These are phyloP conservation scores for Thermothelomyces thermophilus DNA, from an alignment of 2,329 filamentous ascomycete species.

Conservation along the genomic window DNA sequence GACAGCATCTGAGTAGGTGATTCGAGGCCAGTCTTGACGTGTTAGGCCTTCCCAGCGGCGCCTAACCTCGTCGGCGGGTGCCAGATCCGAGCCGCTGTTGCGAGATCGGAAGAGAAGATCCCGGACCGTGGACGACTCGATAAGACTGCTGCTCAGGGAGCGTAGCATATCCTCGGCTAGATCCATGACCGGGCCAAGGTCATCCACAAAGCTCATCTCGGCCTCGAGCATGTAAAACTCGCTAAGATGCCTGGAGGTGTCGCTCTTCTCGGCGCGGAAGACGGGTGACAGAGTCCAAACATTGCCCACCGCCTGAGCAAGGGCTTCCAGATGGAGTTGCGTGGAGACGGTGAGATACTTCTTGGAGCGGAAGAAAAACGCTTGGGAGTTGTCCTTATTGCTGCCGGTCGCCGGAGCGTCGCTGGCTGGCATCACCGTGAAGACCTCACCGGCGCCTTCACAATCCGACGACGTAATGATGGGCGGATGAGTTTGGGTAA, in stretches of 20 bases:
- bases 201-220: constrained; percentile 72
- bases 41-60: constrained; percentile 67
- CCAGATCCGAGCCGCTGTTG: constrained; percentile 32
- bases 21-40: constrained; percentile 60
- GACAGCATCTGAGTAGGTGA: constrained; percentile 78
- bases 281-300: constrained; percentile 94
- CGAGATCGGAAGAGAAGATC: constrained; percentile 35
- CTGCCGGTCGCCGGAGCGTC: constrained; percentile 22
- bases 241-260: constrained; percentile 87
- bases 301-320: constrained; percentile 78
- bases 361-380: constrained; percentile 71
- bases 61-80: constrained; percentile 46
- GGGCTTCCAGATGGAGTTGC: constrained; percentile 88
- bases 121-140: constrained; percentile 35
- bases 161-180: constrained; percentile 74
- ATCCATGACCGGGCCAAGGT: constrained; percentile 65
- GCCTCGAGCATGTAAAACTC: constrained; percentile 99
- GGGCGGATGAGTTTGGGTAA: constrained; percentile 82
- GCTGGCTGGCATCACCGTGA: constrained; percentile 53
- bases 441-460: constrained; percentile 92
- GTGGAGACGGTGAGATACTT: constrained; percentile 95
- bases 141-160: constrained; percentile 37
- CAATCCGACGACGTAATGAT: constrained; percentile 96
- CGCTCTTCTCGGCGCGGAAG: constrained; percentile 87
- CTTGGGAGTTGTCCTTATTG: constrained; percentile 32